Base-by-base conservation (phyloP, 2,329 filamentous ascomycete species). In the Diaporthe helianthi region DNA sequence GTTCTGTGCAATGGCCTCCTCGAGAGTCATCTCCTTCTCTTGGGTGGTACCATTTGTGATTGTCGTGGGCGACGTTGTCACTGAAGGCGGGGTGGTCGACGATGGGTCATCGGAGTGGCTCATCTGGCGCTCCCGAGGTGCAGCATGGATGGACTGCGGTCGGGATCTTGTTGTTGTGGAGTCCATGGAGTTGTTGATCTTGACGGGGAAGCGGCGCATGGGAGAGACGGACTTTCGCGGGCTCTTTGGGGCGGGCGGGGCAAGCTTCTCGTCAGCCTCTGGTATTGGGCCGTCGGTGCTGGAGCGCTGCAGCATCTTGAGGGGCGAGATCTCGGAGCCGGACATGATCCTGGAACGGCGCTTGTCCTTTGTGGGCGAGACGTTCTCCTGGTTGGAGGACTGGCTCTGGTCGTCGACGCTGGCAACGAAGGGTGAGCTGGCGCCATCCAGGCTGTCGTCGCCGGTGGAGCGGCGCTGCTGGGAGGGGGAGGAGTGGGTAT, bases 171-270 rank as follows among this genome's bases (percentile, higher is more conserved):
- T 63, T 15, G 64, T 64, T 22, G 64, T 69, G 61, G 67, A 68
- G 72, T 70, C 75, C 52, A 75, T 71, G 33, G 75, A 73, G 78
- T 81, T 85, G 78, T 81, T 85, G 75, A 89, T 80, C 77, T 86
- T 88, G 74, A 90, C 83, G 67, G 88, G 88, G 74, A 90, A 90
- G 68, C 88, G 82, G 77, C 85, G 88, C 72, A 86, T 86, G 19
- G 86, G 85, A 2, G 77, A 78, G 24, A 78, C 79, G 33, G 82
- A 74, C 75, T 85, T 86, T 71, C 83, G 78, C 33, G 86, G 83
- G 73, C 82, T 86, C 52, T 80, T 79, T 10, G 78, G 75, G 31
- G 78, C 73, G 17, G 76, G 75, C 65, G 76, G 75, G 26, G 75
- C 75, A 36, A 77, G 72, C 75, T 74, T 76, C 73, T 74, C 77